A percentile compares a stretch with the other conserved stretches of the same genome.
Conservation (phyloP, 2,329 filamentous ascomycete genomes). For the Rhexocercosporidium sp. region DNA sequence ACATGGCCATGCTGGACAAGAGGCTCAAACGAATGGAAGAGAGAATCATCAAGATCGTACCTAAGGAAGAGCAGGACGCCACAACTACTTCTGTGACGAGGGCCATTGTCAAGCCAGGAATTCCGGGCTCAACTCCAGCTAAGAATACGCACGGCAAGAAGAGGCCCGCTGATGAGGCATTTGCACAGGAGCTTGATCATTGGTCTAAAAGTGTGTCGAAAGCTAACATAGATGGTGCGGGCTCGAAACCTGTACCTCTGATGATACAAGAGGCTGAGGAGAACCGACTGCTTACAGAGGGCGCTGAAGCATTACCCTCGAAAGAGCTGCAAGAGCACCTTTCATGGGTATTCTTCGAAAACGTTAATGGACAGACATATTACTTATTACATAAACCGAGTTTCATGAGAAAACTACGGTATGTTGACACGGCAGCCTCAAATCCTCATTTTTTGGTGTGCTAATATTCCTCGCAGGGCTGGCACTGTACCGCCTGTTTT, state of each 20-base stretch:
- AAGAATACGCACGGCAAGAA: slow-evolving; percentile 72
- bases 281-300: slow-evolving; percentile 78
- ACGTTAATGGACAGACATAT: slow-evolving; percentile 93
- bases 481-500: slow-evolving; percentile 87
- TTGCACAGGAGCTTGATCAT: slow-evolving; percentile 78
- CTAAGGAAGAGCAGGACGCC: slow-evolving; percentile 79
- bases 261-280: slow-evolving; percentile 73
- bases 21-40: slow-evolving; percentile 97
- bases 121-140: slow-evolving; percentile 58
- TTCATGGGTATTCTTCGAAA: slow-evolving; percentile 94
- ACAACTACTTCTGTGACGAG: slow-evolving; percentile 70
- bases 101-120: slow-evolving; percentile 82
- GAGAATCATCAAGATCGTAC: slow-evolving; percentile 92
- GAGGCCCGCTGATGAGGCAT: slow-evolving; percentile 84
- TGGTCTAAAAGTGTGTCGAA: slow-evolving; percentile 72
- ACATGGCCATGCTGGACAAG: slow-evolving; percentile 99
- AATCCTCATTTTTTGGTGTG: not conserved
- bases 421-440: slow-evolving; percentile 42
- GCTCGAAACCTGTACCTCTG: slow-evolving; percentile 57
- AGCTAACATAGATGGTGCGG: slow-evolving; percentile 49
- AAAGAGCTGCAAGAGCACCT: slow-evolving; percentile 92
- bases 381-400: slow-evolving; percentile 95
- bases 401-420: slow-evolving; percentile 87
- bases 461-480: slow-evolving; percentile 54
- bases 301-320: slow-evolving; percentile 79